Conservation (phyloP, 2,329 filamentous ascomycete species). For the Curvularia sp. region DNA sequence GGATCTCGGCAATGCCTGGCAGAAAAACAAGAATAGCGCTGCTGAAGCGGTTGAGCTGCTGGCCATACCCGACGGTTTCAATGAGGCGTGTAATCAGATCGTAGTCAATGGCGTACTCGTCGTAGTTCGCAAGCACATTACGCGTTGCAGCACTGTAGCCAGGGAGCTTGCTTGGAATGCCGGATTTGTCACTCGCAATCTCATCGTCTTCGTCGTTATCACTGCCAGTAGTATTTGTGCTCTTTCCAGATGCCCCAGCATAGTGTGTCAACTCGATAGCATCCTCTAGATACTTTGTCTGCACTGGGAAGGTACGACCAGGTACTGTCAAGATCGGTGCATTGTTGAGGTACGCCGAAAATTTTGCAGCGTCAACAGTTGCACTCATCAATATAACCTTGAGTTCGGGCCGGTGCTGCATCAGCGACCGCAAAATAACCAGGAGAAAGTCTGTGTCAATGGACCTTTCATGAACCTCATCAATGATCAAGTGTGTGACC, state of each 20-base stretch:
- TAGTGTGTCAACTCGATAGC: slow-evolving; percentile 88
- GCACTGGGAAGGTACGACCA: slow-evolving; percentile 90
- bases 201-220: slow-evolving; percentile 60
- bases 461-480: slow-evolving; percentile 89
- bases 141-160: slow-evolving; percentile 79
- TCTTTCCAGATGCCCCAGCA: slow-evolving; percentile 48
- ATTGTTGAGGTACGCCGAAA: slow-evolving; percentile 84
- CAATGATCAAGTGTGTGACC: slow-evolving; percentile 92
- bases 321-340: slow-evolving; percentile 91
- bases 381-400: slow-evolving; percentile 98
- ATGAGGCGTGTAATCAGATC: slow-evolving; percentile 84
- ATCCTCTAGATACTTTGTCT: slow-evolving; percentile 88
- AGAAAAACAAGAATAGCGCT: slow-evolving; percentile 94
- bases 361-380: slow-evolving; percentile 89
- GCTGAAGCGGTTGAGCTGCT: slow-evolving; percentile 74
- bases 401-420: slow-evolving; percentile 77
- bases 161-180: slow-evolving; percentile 70
- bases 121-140: slow-evolving; percentile 75
- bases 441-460: slow-evolving; percentile 97
- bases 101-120: slow-evolving; percentile 92
- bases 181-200: slow-evolving; percentile 58
- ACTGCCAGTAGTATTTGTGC: slow-evolving; percentile 60
- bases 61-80: slow-evolving; percentile 73
- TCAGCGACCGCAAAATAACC: slow-evolving; percentile 85
- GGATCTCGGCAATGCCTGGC: slow-evolving; percentile 92